phyloP scores from a whole-genome alignment of 257 asterid genomes.

The Nicotiana attenuata region DNA sequence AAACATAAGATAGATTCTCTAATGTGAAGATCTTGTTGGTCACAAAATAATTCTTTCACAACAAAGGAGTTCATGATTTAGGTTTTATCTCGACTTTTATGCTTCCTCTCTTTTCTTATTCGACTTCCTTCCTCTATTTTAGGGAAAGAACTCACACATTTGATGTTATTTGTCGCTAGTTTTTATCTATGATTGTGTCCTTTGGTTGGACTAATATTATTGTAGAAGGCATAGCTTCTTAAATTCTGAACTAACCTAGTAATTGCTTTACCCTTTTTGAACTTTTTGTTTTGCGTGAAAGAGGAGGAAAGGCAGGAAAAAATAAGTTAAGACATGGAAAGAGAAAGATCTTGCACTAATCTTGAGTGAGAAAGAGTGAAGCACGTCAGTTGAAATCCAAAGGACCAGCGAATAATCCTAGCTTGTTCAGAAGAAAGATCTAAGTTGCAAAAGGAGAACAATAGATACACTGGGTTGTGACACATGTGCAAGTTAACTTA shows the following conservation, averaged over 20 bases:
- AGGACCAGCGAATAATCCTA: not conserved
- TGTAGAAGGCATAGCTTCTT: not conserved
- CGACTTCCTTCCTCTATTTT: not conserved
- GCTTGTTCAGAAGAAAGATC: not conserved
- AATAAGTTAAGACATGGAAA: not conserved
- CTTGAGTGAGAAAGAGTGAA: not conserved
- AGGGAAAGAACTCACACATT: not conserved
- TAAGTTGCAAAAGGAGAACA: not conserved
- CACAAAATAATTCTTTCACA: not conserved
- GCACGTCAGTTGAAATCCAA: not conserved
- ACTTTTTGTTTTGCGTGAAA: not conserved
- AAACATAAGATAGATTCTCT: not conserved
- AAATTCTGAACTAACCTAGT: not conserved
- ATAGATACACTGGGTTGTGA: not conserved
- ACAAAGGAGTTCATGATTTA: not conserved
- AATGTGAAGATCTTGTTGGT: conserved; percentile 1
- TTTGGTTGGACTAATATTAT: not conserved
- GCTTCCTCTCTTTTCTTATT: not conserved
- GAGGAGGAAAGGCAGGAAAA: not conserved
- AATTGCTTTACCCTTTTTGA: not conserved
- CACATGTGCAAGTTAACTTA: not conserved
- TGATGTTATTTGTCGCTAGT: not conserved
- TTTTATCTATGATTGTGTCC: not conserved
- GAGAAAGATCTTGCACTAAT: not conserved
- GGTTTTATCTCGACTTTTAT: not conserved